Base-by-base conservation (phyloP, 2,329 filamentous ascomycete species). In the Fusarium tupiense region DNA sequence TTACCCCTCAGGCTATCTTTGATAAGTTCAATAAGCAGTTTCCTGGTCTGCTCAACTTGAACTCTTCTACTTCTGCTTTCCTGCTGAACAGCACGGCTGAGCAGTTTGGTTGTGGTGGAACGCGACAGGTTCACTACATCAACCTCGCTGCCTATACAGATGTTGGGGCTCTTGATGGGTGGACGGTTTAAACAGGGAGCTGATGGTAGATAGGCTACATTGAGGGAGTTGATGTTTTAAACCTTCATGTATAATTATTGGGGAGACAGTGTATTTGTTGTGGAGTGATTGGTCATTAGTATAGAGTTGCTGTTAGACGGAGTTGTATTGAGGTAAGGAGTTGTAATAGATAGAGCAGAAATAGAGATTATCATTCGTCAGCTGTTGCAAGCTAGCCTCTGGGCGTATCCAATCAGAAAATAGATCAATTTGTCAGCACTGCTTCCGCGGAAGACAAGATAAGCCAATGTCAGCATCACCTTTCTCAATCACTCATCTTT, bases 391-490 rank as follows among this genome's bases (percentile, higher is more conserved):
- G 20, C 1, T n/a, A 19, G 35, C 7, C 11, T 41, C 9, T 4
- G 0, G 5, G 3, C 0, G 20, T 8, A 29, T 13, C 24, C 35
- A 29, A 29, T 56, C 35, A 31, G 14, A 17, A 4, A 3, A n/a
- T 3, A 0, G 3, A 6, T 22, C 35, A 57, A 67, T 58, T 61
- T 61, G 49, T 61, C 49, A 61, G 37, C 59, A 53, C 4, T n/a
- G 31, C 49, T 61, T 61, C 59, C 59, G 49, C 59, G 59, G 59
- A 61, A 57, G 49, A 52, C 31, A n/a, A 35, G n/a, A 52, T 26
- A 35, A n/a, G 22, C 58, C n/a, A 16, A 12, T 20, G 33, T 26
- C 31, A 33, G 22, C 31, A 22, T 43, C 20, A 31, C 26, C 8
- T 19, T 20, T 29, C 3, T n/a, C 20, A 14, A 17, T 29, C 33